Conservation (phyloP, 2,329 filamentous ascomycete species). For the Oidium heveae region DNA sequence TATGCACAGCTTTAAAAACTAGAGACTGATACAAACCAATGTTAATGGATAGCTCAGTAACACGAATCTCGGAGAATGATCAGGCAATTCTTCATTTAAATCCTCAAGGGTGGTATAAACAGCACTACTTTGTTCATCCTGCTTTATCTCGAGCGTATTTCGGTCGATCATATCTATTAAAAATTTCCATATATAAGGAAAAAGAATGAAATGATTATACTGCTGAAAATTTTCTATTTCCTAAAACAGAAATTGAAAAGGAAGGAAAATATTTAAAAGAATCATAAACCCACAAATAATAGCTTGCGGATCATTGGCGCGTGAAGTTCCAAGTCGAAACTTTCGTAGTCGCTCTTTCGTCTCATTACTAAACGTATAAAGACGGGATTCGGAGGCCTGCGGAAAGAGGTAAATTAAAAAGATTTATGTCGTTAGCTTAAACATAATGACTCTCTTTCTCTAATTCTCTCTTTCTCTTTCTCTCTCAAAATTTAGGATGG, state of each 20-base stretch:
- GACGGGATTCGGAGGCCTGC: conserved; percentile 48
- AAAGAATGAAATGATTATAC: neutral
- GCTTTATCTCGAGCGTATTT: conserved; percentile 67
- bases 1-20: neutral
- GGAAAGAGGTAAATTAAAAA: too few relatives aligned
- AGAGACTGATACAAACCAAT: conserved; percentile 29
- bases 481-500: too few relatives aligned
- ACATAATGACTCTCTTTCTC: too few relatives aligned
- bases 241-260: too few relatives aligned
- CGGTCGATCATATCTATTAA: conserved; percentile 64
- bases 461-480: too few relatives aligned
- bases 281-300: conserved; percentile 59
- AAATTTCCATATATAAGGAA: neutral
- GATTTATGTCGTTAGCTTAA: too few relatives aligned
- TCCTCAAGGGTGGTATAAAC: conserved; percentile 64
- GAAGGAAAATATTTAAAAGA: conserved; percentile 8
- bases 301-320: conserved; percentile 66
- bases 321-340: conserved; percentile 75
- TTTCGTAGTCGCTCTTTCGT: conserved; percentile 79
- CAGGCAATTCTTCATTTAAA: conserved; percentile 70
- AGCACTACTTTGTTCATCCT: conserved; percentile 43
- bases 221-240: too few relatives aligned
- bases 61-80: conserved; percentile 73
- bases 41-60: conserved; percentile 80
- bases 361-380: conserved; percentile 82